These are phyloP conservation scores for Arabidopsis lyrata DNA, from an alignment of 441 rosid genomes.

Conservation along the genomic window DNA sequence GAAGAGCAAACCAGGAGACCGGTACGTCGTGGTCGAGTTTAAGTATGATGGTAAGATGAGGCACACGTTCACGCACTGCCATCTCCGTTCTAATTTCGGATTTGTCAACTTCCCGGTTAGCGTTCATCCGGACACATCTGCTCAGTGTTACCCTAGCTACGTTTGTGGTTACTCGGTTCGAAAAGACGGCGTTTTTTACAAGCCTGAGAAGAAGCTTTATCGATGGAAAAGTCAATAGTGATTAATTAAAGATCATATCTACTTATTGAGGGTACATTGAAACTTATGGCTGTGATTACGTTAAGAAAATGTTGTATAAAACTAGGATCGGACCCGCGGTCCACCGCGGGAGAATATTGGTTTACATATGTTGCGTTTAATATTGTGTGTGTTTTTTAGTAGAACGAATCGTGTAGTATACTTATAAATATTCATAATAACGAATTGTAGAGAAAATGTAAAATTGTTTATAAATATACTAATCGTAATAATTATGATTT, in stretches of 20 bases:
- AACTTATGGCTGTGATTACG: background rate
- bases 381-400: too few relatives aligned
- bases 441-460: too few relatives aligned
- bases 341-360: too few relatives aligned
- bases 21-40: constrained; percentile 26
- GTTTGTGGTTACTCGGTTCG: constrained; percentile 39
- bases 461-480: too few relatives aligned
- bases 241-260: constrained; percentile 1
- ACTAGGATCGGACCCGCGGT: too few relatives aligned
- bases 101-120: constrained; percentile 38
- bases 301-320: background rate
- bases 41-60: constrained; percentile 39
- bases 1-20: constrained; percentile 37
- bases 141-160: constrained; percentile 35
- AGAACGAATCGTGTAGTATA: too few relatives aligned
- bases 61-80: constrained; percentile 29
- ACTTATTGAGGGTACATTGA: background rate
- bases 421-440: too few relatives aligned
- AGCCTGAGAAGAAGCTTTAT: constrained; percentile 36
- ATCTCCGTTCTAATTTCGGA: constrained; percentile 41
- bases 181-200: constrained; percentile 37
- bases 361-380: too few relatives aligned
- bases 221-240: constrained; percentile 21
- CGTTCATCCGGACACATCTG: constrained; percentile 40
- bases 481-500: too few relatives aligned